Evolutionary conservation across 768 basidiomycete genomes (phyloP).

Genomic region (Pleurotus eryngii): DNA sequence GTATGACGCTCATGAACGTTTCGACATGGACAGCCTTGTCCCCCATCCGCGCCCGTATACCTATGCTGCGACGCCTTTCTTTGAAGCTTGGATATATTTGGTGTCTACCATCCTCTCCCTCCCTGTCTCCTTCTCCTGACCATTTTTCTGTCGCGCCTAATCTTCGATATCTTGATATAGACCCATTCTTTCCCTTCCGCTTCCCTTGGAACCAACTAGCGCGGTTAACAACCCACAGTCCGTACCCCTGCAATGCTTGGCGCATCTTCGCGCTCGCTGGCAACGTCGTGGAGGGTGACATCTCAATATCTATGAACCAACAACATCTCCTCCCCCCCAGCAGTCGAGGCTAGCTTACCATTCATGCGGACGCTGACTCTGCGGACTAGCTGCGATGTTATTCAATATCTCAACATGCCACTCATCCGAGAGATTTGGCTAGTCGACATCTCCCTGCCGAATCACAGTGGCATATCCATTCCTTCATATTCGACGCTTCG

Average conservation of each 20-base stretch:
- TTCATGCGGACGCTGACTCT: not conserved
- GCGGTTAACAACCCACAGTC: not conserved
- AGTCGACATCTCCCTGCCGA: not conserved
- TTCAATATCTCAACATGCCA: not conserved
- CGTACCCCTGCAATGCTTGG: not conserved
- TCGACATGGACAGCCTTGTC: conserved; percentile 2
- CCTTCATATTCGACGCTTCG: not conserved
- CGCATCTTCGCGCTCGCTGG: not conserved
- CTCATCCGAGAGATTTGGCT: conserved; percentile 1
- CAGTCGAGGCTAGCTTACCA: not conserved
- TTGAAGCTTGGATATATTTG: conserved; percentile 3
- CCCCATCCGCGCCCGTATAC: not conserved
- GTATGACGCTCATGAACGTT: conserved; percentile 5
- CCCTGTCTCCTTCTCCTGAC: not conserved
- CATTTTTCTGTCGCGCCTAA: not conserved
- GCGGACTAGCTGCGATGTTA: not conserved
- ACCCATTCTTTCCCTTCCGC: not conserved
- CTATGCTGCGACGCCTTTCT: not conserved
- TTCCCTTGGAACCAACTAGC: not conserved
- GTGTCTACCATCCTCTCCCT: not conserved
- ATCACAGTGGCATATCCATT: not conserved
- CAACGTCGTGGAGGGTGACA: not conserved
- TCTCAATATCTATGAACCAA: not conserved
- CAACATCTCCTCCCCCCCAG: not conserved
- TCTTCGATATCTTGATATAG: not conserved